Evolutionary conservation across 75 land plant genomes (phyloP), one percentile per base, ranked within the genome.

Genomic region (Azolla pinnata): DNA sequence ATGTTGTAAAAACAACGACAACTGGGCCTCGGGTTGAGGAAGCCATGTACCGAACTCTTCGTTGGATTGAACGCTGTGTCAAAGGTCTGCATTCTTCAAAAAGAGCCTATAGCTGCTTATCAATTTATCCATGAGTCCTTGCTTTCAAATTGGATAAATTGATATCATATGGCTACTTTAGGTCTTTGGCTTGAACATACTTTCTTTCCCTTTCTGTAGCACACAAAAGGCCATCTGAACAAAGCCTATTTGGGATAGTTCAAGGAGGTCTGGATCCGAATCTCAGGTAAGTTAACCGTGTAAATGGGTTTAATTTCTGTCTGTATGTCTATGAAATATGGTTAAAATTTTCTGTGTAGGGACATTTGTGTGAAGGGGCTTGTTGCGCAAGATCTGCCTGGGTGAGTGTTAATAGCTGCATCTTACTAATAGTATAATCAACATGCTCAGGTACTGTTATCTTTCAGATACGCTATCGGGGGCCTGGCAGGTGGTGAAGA

Each of bases 401-500:
- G 99, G 97, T 89, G 82, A 47, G 75, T 56, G 54, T 59, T 58
- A 33, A 20, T 33, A 50, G 8, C 23, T 50, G 23, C 23, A 8
- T 18, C 18, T 8, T 4, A 5, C 18, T 50, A n/a, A 5, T 18
- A 4, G 53, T 50, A 9, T 18, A 18, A 18, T 18, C 5, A 5
- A 4, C 23, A n/a, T 50, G 53, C n/a, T n/a, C 18, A 9, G 5
- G 5, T 17, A 24, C 54, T 21, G 2, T 31, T 57, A 26, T 59
- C 65, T 59, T 50, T 61, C 77, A 93, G 99, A 61, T 95, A 95
- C 78, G 99, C 99, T 38, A 95, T 95, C 79, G 99, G 99, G 65
- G 99, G 99, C 65, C 90, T 95, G 56, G 75, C 97, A 68, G 99
- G 99, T 26, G 99, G 99, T 51, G 99, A 95, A 66, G 90, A 83